phyloP scores from a whole-genome alignment of 2,329 filamentous ascomycete genomes.

The Orbilia javanica region DNA sequence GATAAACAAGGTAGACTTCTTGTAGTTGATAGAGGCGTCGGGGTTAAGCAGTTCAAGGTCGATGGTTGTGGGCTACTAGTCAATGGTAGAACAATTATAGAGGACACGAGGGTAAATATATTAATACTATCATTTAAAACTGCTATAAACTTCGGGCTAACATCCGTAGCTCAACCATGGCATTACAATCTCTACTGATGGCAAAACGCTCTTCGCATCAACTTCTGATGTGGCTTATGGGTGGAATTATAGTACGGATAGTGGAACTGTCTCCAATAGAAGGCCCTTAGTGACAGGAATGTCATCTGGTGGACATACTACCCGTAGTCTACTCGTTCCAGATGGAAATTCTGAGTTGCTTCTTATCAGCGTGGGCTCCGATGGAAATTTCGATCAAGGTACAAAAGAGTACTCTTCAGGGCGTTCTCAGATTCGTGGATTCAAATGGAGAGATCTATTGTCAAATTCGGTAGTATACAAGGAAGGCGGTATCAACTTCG shows the following conservation, averaged over 20 bases:
- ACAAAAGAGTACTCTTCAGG: slow-evolving; percentile 71
- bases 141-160: background rate
- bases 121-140: background rate
- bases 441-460: slow-evolving; percentile 67
- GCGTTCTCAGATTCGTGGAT: slow-evolving; percentile 76
- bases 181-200: slow-evolving; percentile 70
- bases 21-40: slow-evolving; percentile 67
- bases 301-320: slow-evolving; percentile 72
- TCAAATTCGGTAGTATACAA: slow-evolving; percentile 69
- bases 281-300: slow-evolving; percentile 73
- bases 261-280: slow-evolving; percentile 67
- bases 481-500: slow-evolving; percentile 68
- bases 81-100: slow-evolving; percentile 16
- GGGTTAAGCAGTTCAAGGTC: slow-evolving; percentile 66
- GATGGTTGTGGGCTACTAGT: slow-evolving; percentile 63
- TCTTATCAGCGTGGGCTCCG: slow-evolving; percentile 76
- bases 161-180: slow-evolving; percentile 71
- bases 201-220: slow-evolving; percentile 64
- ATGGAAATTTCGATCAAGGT: slow-evolving; percentile 72
- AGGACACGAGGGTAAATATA: slow-evolving; percentile 16
- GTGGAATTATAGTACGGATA: slow-evolving; percentile 62
- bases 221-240: slow-evolving; percentile 26
- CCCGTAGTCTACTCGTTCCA: slow-evolving; percentile 76
- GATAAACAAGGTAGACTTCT: slow-evolving; percentile 68
- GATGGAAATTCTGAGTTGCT: slow-evolving; percentile 69